Evolutionary conservation across 441 rosid genomes (phyloP).

Genomic region (Pelargonium myrrhifolium): DNA sequence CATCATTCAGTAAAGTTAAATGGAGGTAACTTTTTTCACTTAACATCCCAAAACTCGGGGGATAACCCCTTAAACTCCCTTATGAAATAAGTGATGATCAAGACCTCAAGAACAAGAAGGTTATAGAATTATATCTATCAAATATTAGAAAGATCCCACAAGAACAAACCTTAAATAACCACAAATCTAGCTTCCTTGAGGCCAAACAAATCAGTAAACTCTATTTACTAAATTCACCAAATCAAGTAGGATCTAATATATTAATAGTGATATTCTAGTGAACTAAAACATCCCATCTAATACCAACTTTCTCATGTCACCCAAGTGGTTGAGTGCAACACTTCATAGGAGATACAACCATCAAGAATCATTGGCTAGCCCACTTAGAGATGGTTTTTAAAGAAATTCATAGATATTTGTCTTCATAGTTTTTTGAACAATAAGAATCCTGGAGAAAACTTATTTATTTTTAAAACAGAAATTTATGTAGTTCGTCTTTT

Average conservation of each 20-base stretch:
- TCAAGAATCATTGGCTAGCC: background rate
- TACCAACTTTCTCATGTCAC: background rate
- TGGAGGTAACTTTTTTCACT: too few species aligned
- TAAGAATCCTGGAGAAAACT: too few species aligned
- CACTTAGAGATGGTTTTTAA: background rate
- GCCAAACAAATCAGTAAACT: background rate
- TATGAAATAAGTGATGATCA: background rate
- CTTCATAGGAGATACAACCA: too few species aligned
- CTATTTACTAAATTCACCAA: background rate
- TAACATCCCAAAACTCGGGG: too few species aligned
- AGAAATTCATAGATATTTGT: background rate
- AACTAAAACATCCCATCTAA: background rate
- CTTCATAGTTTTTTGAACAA: too few species aligned
- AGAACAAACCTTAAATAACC: background rate
- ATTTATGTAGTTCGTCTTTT: too few species aligned
- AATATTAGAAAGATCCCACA: background rate
- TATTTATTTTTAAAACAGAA: too few species aligned
- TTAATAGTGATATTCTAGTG: background rate
- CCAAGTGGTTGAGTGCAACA: background rate
- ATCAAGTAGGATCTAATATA: background rate
- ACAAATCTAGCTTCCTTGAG: background rate
- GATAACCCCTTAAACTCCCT: background rate
- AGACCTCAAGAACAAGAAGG: background rate
- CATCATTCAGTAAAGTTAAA: too few species aligned
- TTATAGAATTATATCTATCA: background rate